Percentiles rank a stretch among this genome's conserved stretches.
These are phyloP conservation scores for Lentinula lateritia DNA, from an alignment of 768 basidiomycete genomes.

Conservation along the genomic window DNA sequence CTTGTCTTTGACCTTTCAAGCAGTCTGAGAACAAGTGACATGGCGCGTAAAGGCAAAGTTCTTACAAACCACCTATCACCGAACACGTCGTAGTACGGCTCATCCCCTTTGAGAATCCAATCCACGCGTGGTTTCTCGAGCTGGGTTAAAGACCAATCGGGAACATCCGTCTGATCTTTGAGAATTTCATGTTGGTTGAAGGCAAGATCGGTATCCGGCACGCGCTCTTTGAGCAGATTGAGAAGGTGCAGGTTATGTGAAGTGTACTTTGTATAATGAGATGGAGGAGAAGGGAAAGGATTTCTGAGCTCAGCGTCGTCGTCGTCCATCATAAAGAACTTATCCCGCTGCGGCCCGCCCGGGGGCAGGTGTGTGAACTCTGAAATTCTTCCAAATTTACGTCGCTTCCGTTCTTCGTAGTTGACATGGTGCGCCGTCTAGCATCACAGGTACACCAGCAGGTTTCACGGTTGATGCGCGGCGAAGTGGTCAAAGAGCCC, in stretches of 20 bases:
- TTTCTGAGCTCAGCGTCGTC: constrained; percentile 76
- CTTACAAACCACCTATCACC: constrained; percentile 90
- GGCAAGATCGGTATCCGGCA: constrained; percentile 32
- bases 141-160: constrained; percentile 69
- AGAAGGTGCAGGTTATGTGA: constrained; percentile 68
- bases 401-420: background rate
- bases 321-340: constrained; percentile 48
- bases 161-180: constrained; percentile 66
- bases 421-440: constrained; percentile 68
- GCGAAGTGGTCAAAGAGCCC: constrained; percentile 57
- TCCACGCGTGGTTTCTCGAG: constrained; percentile 86
- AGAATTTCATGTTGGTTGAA: constrained; percentile 58
- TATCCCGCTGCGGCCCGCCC: background rate
- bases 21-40: constrained; percentile 9
- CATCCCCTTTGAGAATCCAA: constrained; percentile 84
- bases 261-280: constrained; percentile 77
- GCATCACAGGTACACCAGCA: constrained; percentile 88
- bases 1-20: constrained; percentile 67
- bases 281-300: constrained; percentile 87
- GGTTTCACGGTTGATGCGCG: constrained; percentile 73
- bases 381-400: background rate
- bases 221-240: constrained; percentile 51
- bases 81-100: constrained; percentile 68
- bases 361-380: background rate
- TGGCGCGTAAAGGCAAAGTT: constrained; percentile 10